Base-by-base conservation (phyloP, 1,284 basidiomycete genomes). In the Pseudozyma sp. region DNA sequence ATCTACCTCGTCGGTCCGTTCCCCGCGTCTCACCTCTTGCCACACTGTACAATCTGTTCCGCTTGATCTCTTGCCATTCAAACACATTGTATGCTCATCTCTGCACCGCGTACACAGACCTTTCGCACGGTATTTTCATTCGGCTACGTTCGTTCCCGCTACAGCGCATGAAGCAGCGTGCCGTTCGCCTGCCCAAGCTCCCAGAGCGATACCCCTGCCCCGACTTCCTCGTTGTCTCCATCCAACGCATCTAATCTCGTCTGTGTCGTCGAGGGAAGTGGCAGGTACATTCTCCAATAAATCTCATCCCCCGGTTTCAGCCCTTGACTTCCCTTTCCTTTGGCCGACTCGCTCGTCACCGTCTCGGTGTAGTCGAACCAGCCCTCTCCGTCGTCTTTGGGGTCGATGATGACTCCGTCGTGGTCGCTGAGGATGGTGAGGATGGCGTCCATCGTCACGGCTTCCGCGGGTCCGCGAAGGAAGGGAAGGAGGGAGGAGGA, bases 361-460 rank as follows among this genome's bases (percentile, higher is more conserved):
- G 58, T 58, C n/a, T 75, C 59, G 6, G 43, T 29, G 33, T 69
- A 75, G 48, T 75, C 72, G 34, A 70, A 75, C 44, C 43, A 64
- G 2, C 52, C 60, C 31, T 75, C 67, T 1, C 35, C 60, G 19
- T 54, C 46, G 7, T 59, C 24, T 9, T 63, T 54, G 0, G 47
- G n/a, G 31, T 70, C 54, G 6, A 70, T 34, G 39, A 58, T 62
- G 7, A 59, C 55, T 5, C 60, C 57, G 11, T 69, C 51, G 49
- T 66, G 13, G 4, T 61, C 40, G 47, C 31, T 49, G 31, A 74
- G 53, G 24, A 64, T 48, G 8, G 40, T 10, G 37, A 65, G 3
- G 39, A 73, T 61, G 31, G 33, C 30, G 43, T 44, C 47, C 50
- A 59, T 67, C 0, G 72, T 75, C 0, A 67, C 19, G 1, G 72